Percentiles rank a stretch among this genome's conserved stretches.
Conservation (phyloP, 257 asterid species). For the Plantago ovata region DNA sequence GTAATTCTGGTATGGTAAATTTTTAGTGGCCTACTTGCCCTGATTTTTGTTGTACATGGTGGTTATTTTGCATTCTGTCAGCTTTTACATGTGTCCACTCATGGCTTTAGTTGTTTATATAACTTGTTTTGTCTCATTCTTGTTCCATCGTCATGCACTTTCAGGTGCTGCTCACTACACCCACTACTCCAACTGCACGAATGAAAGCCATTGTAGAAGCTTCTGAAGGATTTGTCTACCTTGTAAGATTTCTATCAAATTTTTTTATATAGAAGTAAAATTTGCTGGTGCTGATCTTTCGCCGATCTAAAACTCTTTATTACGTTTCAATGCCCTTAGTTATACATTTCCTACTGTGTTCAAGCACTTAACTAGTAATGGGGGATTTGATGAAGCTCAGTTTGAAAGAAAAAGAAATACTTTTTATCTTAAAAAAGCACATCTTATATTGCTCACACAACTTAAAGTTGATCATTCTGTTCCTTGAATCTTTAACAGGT, state of each 20-base stretch:
- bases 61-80: neutral
- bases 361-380: too few relatives aligned
- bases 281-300: neutral
- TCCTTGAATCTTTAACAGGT: slow-evolving; percentile 41
- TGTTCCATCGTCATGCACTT: slow-evolving; percentile 15
- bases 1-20: neutral
- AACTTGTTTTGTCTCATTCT: neutral
- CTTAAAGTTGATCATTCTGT: neutral
- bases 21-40: neutral
- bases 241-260: slow-evolving; percentile 44
- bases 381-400: too few relatives aligned
- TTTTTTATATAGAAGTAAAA: neutral
- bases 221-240: slow-evolving; percentile 87
- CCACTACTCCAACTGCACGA: slow-evolving; percentile 71
- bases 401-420: too few relatives aligned
- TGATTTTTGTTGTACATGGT: slow-evolving; percentile 9
- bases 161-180: slow-evolving; percentile 88
- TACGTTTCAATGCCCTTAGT: slow-evolving; percentile 2
- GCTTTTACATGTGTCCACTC: slow-evolving; percentile 1
- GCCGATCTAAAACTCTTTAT: neutral
- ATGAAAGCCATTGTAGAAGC: slow-evolving; percentile 79
- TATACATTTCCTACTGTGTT: neutral
- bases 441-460: neutral
- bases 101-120: neutral
- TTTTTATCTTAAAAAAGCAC: neutral